Evolutionary conservation across 805 yeast genomes (phyloP).

Genomic region (Saccharomycopsis sp.): DNA sequence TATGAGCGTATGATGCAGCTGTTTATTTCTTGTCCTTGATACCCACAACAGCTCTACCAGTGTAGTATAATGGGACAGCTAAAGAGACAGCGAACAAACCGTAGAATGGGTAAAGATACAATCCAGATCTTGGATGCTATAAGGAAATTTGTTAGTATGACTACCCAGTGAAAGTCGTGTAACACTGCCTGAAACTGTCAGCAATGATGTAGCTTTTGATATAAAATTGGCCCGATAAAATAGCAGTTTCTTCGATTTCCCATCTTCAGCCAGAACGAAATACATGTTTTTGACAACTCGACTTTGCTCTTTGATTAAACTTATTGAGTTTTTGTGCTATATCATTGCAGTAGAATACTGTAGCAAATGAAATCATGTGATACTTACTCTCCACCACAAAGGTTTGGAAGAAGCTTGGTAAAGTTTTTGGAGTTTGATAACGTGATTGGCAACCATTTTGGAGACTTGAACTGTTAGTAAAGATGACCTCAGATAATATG

Average conservation of each 20-base stretch:
- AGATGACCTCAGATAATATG: neutral
- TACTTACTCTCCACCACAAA: slow-evolving; percentile 40
- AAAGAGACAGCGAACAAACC: slow-evolving; percentile 57
- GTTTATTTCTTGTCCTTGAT: slow-evolving; percentile 40
- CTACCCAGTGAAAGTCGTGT: neutral
- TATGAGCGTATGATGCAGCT: neutral
- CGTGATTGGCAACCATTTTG: slow-evolving; percentile 30
- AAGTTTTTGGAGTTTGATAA: slow-evolving; percentile 51
- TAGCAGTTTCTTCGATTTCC: no score
- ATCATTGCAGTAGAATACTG: neutral
- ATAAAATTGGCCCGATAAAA: no score
- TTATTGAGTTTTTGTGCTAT: no score
- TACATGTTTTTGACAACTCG: no score
- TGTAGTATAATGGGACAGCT: slow-evolving; percentile 52
- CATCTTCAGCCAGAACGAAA: no score
- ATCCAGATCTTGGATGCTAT: slow-evolving; percentile 51
- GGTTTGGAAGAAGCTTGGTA: slow-evolving; percentile 54
- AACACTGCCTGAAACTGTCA: no score
- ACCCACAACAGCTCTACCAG: slow-evolving; percentile 66
- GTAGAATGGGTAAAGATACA: slow-evolving; percentile 63
- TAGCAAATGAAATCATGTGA: neutral
- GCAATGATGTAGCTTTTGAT: no score
- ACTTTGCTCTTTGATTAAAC: no score
- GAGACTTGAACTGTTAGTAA: neutral
- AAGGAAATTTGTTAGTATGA: neutral